Percentiles rank a stretch among this genome's conserved stretches.
Evolutionary conservation across 228 moss, liverwort and hornwort species (phyloP).

Genomic region (Sphagnum magellanicum): DNA sequence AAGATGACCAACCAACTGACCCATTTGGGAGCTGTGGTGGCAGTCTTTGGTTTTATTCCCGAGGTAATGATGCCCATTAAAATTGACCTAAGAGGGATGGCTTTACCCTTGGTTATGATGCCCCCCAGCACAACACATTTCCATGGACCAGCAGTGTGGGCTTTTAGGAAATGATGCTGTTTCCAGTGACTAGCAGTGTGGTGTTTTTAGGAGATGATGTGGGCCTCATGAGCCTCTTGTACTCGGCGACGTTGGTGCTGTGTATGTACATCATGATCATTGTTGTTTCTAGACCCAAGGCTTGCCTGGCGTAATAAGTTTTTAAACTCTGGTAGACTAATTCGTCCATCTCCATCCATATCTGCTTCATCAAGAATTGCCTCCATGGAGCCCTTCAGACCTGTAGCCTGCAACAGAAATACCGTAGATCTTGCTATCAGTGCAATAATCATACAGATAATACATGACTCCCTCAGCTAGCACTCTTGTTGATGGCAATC

Average conservation of each 20-base stretch:
- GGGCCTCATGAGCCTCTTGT: not conserved
- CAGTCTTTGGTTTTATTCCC: too few relatives aligned
- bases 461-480: not conserved
- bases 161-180: too few relatives aligned
- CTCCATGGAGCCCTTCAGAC: constrained; percentile 83
- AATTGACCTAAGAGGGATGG: too few relatives aligned
- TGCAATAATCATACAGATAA: constrained; percentile 1
- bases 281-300: constrained; percentile 80
- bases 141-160: too few relatives aligned
- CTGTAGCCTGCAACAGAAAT: constrained; percentile 54
- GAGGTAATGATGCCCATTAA: too few relatives aligned
- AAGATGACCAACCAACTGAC: too few relatives aligned
- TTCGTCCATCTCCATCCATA: constrained; percentile 79
- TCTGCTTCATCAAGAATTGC: constrained; percentile 84
- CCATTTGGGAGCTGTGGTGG: too few relatives aligned
- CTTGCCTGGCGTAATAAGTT: constrained; percentile 80
- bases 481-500: not conserved
- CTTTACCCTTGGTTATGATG: too few relatives aligned
- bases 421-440: not conserved
- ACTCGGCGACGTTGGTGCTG: constrained; percentile 1
- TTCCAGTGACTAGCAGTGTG: too few relatives aligned
- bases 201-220: too few relatives aligned
- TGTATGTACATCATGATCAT: constrained; percentile 24
- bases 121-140: too few relatives aligned
- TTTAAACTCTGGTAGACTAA: constrained; percentile 83